phyloP scores from a whole-genome alignment of 768 basidiomycete species.

The Pisolithus microcarpus region DNA sequence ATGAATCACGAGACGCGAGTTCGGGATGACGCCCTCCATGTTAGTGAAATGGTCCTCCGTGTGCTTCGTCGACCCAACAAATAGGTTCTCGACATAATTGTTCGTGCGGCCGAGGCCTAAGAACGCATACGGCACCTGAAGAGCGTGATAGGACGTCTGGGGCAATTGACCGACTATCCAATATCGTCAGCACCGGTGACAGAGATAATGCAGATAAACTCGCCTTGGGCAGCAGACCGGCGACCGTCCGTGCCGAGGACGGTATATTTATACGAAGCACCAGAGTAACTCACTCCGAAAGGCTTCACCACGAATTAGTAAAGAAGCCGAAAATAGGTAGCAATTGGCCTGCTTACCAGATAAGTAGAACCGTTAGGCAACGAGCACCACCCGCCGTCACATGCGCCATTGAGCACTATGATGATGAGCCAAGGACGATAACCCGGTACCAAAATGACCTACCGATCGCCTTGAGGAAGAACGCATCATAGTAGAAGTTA shows the following conservation, averaged over 20 bases:
- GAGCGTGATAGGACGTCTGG: slow-evolving; percentile 85
- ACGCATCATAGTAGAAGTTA: slow-evolving; percentile 97
- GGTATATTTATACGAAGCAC: slow-evolving; percentile 95
- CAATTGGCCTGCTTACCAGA: slow-evolving; percentile 52
- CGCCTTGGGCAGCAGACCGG: slow-evolving; percentile 86
- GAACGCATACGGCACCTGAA: slow-evolving; percentile 89
- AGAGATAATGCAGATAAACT: slow-evolving; percentile 8
- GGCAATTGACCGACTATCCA: slow-evolving; percentile 80
- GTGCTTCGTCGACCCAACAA: slow-evolving; percentile 86
- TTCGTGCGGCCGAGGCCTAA: slow-evolving; percentile 96
- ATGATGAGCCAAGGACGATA: not conserved
- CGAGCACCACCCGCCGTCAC: slow-evolving; percentile 74
- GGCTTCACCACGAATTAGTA: slow-evolving; percentile 44
- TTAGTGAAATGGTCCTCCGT: slow-evolving; percentile 69
- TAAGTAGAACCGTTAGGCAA: slow-evolving; percentile 57
- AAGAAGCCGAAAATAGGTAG: not conserved
- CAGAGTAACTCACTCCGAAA: slow-evolving; percentile 89
- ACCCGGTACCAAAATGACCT: slow-evolving; percentile 16
- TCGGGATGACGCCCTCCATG: slow-evolving; percentile 96
- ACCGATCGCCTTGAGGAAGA: slow-evolving; percentile 97
- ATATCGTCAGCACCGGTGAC: slow-evolving; percentile 4
- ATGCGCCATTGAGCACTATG: slow-evolving; percentile 88
- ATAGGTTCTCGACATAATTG: slow-evolving; percentile 98
- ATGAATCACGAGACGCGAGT: slow-evolving; percentile 92
- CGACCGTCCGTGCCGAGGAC: slow-evolving; percentile 86